Evolutionary conservation across 1,284 basidiomycete species (phyloP), one percentile per base, ranked within the genome.

Genomic region (Boletus sp.): DNA sequence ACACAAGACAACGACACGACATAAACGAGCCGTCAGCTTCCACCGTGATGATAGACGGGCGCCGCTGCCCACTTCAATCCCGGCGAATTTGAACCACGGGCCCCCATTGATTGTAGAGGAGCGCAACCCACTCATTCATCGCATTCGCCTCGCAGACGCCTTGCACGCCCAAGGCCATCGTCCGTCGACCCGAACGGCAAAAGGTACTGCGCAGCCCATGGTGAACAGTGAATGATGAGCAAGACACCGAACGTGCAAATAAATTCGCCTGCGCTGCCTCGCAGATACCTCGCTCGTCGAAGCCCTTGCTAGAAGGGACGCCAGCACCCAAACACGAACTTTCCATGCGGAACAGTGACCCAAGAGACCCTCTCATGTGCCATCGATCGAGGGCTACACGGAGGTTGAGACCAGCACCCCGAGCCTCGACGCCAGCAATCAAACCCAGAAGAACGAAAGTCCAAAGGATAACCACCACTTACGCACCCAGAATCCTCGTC

Each of bases 401-500:
- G 49, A 49, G 38, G 11, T 47, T 43, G 49, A 30, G 38, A 27
- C 40, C 48, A 35, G 14, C 46, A 31, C 10, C 31, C 27, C 27
- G 27, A 13, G 27, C 65, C 46, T 38, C 56, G 40, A 43, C 49
- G 7, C 37, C 58, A 37, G 30, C 23, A 37, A 37, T 59, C 37
- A 40, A 38, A 38, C 38, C 62, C 44, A 35, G 31, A 21, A 23
- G 40, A 23, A n/a, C n/a, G 40, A 59, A 13, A 43, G n/a, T 35
- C 23, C 19, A 43, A 40, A 46, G 28, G 23, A 25, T 28, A 53
- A 43, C 13, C 9, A 47, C 6, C 35, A 77, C 81, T 63, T 62
- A 85, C 84, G 84, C 73, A 67, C 89, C 88, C 88, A 90, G 58
- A 81, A 89, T 0, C 85, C 57, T 82, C 77, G 11, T 81, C 77